Percentiles rank a stretch among this genome's conserved stretches.
Conservation (phyloP, 139 green algal species). For the Chlamydomonas incerta region DNA sequence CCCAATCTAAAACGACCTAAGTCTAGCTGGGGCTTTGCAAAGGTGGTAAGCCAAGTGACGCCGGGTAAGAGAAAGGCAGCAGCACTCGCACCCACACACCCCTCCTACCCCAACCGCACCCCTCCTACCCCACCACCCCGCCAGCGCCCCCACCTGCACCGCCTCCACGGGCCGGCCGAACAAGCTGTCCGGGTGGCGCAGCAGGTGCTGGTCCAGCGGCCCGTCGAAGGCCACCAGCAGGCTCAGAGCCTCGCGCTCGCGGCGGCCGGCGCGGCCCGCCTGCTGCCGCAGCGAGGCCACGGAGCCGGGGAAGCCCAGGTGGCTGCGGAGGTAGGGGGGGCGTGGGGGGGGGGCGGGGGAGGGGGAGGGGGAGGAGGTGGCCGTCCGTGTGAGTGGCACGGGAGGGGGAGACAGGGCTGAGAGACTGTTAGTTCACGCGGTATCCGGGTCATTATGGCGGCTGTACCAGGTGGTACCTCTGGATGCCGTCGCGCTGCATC, state of each 20-base stretch:
- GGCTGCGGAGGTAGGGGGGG: slow-evolving; percentile 19
- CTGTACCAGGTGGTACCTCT: too few species aligned
- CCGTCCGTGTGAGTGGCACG: too few species aligned
- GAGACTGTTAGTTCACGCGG: too few species aligned
- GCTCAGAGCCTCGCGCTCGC: slow-evolving; percentile 76
- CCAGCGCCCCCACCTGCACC: slow-evolving; percentile 58
- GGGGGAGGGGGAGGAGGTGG: too few species aligned
- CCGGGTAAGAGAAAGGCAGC: too few species aligned
- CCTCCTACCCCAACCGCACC: background rate
- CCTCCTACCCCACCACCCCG: background rate
- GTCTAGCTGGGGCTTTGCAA: too few species aligned
- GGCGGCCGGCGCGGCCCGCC: slow-evolving; percentile 89
- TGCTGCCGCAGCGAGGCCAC: slow-evolving; percentile 93
- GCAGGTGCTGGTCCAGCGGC: slow-evolving; percentile 97
- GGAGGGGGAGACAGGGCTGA: too few species aligned
- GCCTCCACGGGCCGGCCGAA: slow-evolving; percentile 85
- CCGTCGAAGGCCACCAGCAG: slow-evolving; percentile 93
- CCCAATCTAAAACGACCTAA: too few species aligned
- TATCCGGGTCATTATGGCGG: too few species aligned
- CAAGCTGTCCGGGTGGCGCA: slow-evolving; percentile 82
- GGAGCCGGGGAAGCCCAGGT: slow-evolving; percentile 80
- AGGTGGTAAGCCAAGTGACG: too few species aligned
- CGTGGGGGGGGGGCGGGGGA: background rate
- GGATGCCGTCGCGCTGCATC: too few species aligned
- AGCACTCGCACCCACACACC: too few species aligned